Evolutionary conservation across 495 filamentous ascomycete species (phyloP).

Genomic region (Tuber microsphaerosporum): DNA sequence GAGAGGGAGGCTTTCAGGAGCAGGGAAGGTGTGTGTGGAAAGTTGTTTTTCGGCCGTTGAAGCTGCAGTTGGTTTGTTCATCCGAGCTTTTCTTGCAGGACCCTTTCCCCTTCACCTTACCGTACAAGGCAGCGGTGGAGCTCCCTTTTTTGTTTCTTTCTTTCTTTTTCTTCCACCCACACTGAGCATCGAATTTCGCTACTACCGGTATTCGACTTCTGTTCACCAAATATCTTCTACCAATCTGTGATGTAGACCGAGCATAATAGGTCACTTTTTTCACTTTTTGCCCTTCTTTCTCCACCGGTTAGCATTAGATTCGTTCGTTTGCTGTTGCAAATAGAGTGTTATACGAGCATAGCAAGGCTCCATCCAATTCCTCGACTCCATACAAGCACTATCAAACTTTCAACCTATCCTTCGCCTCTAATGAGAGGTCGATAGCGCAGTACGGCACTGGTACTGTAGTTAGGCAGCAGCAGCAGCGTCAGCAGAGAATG

Average conservation of each 20-base stretch:
- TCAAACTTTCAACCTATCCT: neutral
- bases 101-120: neutral
- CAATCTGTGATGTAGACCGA: neutral
- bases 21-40: constrained; percentile 8
- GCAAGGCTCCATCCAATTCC: neutral
- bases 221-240: neutral
- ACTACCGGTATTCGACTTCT: neutral
- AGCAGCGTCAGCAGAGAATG: neutral
- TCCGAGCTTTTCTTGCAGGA: constrained; percentile 31
- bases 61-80: constrained; percentile 27
- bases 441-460: neutral
- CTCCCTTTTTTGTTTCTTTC: neutral
- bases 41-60: constrained; percentile 18
- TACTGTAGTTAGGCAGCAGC: neutral
- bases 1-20: constrained; percentile 9
- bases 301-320: neutral
- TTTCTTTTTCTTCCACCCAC: neutral
- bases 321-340: neutral
- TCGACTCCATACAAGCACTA: neutral
- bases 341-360: neutral
- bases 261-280: neutral
- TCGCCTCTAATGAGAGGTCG: neutral
- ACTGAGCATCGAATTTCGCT: neutral
- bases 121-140: neutral
- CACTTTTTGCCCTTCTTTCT: neutral